These are phyloP conservation scores for Tuber microsphaerosporum DNA, from an alignment of 495 filamentous ascomycete species.

Conservation along the genomic window DNA sequence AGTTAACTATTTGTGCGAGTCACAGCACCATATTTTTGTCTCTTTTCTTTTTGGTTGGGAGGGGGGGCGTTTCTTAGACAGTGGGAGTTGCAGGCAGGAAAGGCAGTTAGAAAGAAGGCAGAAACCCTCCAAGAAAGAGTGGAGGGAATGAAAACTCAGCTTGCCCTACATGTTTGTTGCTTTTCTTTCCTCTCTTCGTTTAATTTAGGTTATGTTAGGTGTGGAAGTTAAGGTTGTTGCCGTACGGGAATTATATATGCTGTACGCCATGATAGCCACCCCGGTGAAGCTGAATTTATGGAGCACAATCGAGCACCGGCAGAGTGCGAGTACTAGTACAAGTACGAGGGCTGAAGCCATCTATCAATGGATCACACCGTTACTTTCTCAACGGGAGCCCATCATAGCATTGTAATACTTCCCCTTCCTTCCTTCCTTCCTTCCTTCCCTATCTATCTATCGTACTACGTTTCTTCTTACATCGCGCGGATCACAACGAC, in stretches of 20 bases:
- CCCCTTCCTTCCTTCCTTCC: background rate
- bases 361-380: background rate
- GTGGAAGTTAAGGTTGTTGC: background rate
- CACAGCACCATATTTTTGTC: background rate
- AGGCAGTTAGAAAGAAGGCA: background rate
- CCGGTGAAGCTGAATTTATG: background rate
- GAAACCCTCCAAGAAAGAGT: background rate
- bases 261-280: background rate
- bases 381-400: background rate
- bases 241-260: background rate
- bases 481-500: background rate
- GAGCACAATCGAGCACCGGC: background rate
- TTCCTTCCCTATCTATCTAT: background rate
- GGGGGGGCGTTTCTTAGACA: background rate
- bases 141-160: background rate
- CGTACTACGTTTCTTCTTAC: background rate
- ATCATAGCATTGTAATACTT: background rate
- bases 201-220: background rate
- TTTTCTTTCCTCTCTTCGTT: background rate
- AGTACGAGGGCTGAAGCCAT: conserved; percentile 1
- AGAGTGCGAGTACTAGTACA: background rate
- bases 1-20: background rate
- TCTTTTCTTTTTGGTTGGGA: background rate
- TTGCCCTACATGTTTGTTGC: background rate
- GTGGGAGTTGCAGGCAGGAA: background rate